Base-by-base conservation (phyloP, 1,284 basidiomycete species). In the Meripilus lineatus region DNA sequence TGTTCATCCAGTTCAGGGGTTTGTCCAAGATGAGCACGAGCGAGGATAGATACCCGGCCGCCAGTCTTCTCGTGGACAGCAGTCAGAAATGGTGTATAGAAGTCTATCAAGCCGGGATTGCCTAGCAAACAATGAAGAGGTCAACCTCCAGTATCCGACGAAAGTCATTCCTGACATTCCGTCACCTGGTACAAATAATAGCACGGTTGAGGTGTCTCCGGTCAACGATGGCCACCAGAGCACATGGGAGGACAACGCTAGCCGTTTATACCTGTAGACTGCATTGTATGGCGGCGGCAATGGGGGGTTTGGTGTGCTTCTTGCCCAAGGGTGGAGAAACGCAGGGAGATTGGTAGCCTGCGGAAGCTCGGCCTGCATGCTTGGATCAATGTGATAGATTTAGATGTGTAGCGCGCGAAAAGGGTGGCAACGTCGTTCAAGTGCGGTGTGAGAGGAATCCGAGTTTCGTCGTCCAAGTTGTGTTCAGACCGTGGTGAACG, bases 171-270 rank as follows among this genome's bases (percentile, higher is more conserved):
- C 17, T 11, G n/a, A 10, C 13, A 32, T 18, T 5, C 1, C 21
- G 47, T 47, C 23, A 74, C 78, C 78, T 51, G 80, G 81, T 39
- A 81, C 72, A 57, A 83, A 81, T 4, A 82, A 52, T 11, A 81
- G 47, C 13, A 77, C 56, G 0, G 52, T 55, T 18, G 42, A 24
- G 2, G 58, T 59, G 4, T 64, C 61, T 8, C 69, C 64, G 11
- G 36, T 45, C 40, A 40, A 3, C 18, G 57, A 56, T 13, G 74
- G 65, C 74, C 77, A 81, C 78, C 76, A 82, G 14, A 77, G 58
- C 2, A 67, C 66, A 57, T 79, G 75, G 1, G 70, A 69, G 20
- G 59, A 53, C 14, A 46, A 44, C 3, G 44, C 25, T 2, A 53
- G 10, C 7, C 33, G 40, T 3, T 46, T 30, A 23, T 57, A 53